A percentile compares a stretch with the other conserved stretches of the same genome.
Evolutionary conservation across 2,329 filamentous ascomycete genomes (phyloP).

Genomic region (Geosmithia putterillii): DNA sequence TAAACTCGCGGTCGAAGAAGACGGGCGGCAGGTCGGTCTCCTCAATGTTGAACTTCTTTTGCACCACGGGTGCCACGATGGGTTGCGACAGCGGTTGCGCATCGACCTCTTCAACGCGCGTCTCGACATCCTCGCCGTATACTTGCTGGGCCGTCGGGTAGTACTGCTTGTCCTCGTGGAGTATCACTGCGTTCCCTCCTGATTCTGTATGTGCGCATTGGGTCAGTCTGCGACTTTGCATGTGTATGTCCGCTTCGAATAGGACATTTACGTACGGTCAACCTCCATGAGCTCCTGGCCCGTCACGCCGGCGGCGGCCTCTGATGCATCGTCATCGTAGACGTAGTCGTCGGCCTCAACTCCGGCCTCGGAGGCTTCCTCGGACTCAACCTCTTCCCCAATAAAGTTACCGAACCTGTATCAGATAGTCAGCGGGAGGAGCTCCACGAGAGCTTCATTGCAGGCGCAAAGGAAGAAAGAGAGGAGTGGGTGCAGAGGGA

Average conservation of each 20-base stretch:
- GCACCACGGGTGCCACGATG: constrained; percentile 83
- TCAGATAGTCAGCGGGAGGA: not conserved
- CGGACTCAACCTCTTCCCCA: constrained; percentile 76
- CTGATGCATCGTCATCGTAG: constrained; percentile 65
- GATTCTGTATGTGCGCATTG: constrained; percentile 39
- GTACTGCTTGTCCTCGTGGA: constrained; percentile 99
- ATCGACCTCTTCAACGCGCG: constrained; percentile 93
- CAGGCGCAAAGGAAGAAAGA: not conserved
- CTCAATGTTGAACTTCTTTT: constrained; percentile 93
- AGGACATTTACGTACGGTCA: constrained; percentile 45
- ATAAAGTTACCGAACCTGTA: constrained; percentile 94
- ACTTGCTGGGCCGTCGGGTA: constrained; percentile 96
- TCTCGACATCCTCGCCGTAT: constrained; percentile 90
- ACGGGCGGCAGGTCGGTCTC: constrained; percentile 84
- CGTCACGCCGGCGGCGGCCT: constrained; percentile 43
- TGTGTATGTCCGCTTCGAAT: not conserved
- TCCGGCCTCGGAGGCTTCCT: constrained; percentile 71
- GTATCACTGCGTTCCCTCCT: constrained; percentile 89
- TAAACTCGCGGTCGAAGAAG: constrained; percentile 77
- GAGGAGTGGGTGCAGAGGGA: not conserved
- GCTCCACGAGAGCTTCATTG: not conserved
- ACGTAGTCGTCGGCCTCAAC: constrained; percentile 65
- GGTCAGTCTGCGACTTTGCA: not conserved
- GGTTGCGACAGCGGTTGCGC: constrained; percentile 84
- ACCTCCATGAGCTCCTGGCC: constrained; percentile 89